phyloP scores from a whole-genome alignment of 2,329 filamentous ascomycete species.

The Beauveria brongniartii region DNA sequence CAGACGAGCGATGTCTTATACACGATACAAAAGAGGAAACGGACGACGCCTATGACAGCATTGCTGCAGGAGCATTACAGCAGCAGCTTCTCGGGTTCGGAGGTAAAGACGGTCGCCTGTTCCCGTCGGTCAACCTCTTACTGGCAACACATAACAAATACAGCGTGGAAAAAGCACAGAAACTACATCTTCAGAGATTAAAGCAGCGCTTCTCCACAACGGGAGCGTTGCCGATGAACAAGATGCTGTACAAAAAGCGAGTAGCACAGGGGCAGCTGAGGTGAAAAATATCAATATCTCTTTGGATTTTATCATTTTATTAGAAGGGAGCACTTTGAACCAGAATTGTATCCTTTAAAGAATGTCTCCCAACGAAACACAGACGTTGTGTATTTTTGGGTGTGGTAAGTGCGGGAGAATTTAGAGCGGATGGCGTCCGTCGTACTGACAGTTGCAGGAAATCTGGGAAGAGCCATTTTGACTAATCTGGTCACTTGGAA shows the following conservation, averaged over 20 bases:
- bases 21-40: not conserved
- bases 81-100: not conserved
- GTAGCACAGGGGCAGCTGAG: too few relatives aligned
- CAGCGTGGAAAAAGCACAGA: not conserved
- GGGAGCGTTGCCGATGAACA: too few relatives aligned
- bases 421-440: not conserved
- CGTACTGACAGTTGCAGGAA: not conserved
- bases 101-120: not conserved
- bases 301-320: too few relatives aligned
- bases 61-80: not conserved
- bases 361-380: not conserved
- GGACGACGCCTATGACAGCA: not conserved
- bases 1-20: not conserved
- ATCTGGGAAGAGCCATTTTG: not conserved
- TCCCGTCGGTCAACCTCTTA: not conserved
- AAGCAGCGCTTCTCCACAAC: too few relatives aligned
- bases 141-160: not conserved
- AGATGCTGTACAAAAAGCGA: too few relatives aligned
- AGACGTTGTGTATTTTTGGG: not conserved
- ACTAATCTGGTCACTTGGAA: not conserved
- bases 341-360: too few relatives aligned
- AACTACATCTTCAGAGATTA: not conserved
- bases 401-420: not conserved
- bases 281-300: too few relatives aligned
- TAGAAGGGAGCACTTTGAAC: too few relatives aligned